Evolutionary conservation across 164 flowering plant genomes (phyloP).

Genomic region (Berberis vulgaris): DNA sequence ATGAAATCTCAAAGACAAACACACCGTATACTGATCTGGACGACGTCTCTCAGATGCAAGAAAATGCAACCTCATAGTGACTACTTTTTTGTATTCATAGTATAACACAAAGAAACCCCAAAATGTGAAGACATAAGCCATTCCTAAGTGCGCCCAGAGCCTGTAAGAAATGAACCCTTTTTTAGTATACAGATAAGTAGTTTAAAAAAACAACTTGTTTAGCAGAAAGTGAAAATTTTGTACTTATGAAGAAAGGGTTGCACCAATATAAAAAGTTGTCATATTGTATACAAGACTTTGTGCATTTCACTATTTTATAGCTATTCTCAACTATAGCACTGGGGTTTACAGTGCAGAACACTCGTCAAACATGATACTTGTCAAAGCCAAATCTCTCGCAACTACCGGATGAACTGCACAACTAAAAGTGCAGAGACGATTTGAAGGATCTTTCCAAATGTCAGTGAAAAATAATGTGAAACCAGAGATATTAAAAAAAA

Average conservation of each 20-base stretch:
- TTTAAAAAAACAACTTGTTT: background rate
- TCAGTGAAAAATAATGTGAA: no score
- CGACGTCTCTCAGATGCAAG: constrained; percentile 69
- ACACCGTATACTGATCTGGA: constrained; percentile 80
- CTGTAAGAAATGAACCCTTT: constrained; percentile 24
- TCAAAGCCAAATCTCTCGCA: no score
- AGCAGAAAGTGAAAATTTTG: background rate
- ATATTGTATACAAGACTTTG: no score
- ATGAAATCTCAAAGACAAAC: constrained; percentile 7
- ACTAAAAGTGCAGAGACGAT: no score
- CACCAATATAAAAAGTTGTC: no score
- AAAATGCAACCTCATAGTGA: constrained; percentile 56
- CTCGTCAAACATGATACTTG: no score
- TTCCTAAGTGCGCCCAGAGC: constrained; percentile 56
- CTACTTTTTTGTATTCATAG: constrained; percentile 52
- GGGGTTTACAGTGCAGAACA: no score
- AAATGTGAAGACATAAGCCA: constrained; percentile 54
- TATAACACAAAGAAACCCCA: constrained; percentile 67
- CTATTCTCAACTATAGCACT: no score
- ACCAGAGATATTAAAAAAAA: no score
- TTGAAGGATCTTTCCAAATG: no score
- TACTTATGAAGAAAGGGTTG: background rate
- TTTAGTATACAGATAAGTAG: background rate
- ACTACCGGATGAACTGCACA: no score
- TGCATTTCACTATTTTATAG: no score